These are phyloP conservation scores for Saccharomyces hybrid DNA, from an alignment of 1,139 yeast genomes.

Conservation along the genomic window DNA sequence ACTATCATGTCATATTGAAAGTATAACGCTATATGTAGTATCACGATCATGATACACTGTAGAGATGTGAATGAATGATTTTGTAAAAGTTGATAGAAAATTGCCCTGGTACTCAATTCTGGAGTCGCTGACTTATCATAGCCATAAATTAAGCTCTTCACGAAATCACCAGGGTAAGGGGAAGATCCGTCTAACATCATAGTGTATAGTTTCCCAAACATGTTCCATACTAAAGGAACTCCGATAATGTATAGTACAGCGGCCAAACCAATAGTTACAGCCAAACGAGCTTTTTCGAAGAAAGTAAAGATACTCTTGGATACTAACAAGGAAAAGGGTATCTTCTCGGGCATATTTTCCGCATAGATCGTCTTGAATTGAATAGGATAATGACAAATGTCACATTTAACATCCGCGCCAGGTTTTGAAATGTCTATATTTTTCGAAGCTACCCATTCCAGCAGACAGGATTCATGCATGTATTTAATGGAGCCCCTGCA, in stretches of 20 bases:
- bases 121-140: constrained; percentile 24
- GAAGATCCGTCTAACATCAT: constrained; percentile 48
- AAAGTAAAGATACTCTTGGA: constrained; percentile 31
- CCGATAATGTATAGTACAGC: constrained; percentile 41
- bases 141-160: constrained; percentile 45
- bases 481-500: constrained; percentile 91
- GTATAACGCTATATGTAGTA: constrained; percentile 43
- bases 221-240: constrained; percentile 52
- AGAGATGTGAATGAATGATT: constrained; percentile 23
- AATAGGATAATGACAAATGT: constrained; percentile 78
- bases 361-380: constrained; percentile 65
- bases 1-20: constrained; percentile 68
- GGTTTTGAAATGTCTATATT: constrained; percentile 30
- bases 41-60: constrained; percentile 32
- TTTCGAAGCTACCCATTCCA: constrained; percentile 66
- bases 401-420: constrained; percentile 56
- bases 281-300: constrained; percentile 27
- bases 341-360: constrained; percentile 57
- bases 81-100: constrained; percentile 13
- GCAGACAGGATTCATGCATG: constrained; percentile 85
- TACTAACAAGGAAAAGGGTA: constrained; percentile 48
- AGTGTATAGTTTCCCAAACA: constrained; percentile 45
- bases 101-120: constrained; percentile 5
- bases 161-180: constrained; percentile 37
- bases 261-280: constrained; percentile 35